phyloP scores from a whole-genome alignment of 768 basidiomycete species.

The Tubosaeta brunneosetosa region DNA sequence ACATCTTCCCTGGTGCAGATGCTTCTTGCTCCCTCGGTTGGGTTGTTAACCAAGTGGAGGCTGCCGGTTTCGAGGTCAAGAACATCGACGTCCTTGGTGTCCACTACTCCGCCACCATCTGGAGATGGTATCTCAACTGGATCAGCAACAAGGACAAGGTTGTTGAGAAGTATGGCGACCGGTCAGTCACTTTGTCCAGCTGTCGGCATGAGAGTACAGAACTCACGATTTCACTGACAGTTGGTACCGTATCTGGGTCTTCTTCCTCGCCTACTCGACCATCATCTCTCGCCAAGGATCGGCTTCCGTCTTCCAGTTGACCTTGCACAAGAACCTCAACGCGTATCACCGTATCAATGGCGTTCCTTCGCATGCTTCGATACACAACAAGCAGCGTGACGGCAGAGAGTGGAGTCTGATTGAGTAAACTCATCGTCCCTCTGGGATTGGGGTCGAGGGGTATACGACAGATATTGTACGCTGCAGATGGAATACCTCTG shows the following conservation, averaged over 20 bases:
- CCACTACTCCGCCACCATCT: slow-evolving; percentile 90
- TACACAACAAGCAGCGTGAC: slow-evolving; percentile 51
- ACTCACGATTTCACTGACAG: slow-evolving; percentile 13
- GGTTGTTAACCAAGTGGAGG: slow-evolving; percentile 85
- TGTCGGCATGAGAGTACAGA: too few species aligned
- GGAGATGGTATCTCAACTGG: slow-evolving; percentile 98
- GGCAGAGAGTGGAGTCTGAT: slow-evolving; percentile 23
- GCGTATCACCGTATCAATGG: slow-evolving; percentile 89
- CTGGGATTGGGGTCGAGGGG: neutral
- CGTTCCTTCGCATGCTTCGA: slow-evolving; percentile 74
- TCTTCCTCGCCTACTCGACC: slow-evolving; percentile 92
- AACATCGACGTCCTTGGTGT: slow-evolving; percentile 95
- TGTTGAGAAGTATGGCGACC: slow-evolving; percentile 82
- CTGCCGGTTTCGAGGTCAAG: slow-evolving; percentile 94
- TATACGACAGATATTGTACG: slow-evolving; percentile 1
- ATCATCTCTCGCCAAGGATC: slow-evolving; percentile 86
- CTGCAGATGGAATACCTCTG: slow-evolving; percentile 9
- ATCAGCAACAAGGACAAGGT: slow-evolving; percentile 88
- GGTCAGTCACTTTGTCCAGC: slow-evolving; percentile 26
- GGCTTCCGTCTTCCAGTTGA: slow-evolving; percentile 94
- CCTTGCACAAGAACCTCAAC: slow-evolving; percentile 97
- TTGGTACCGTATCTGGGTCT: slow-evolving; percentile 95
- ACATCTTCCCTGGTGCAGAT: slow-evolving; percentile 98
- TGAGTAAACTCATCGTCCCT: slow-evolving; percentile 11
- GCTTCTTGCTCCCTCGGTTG: slow-evolving; percentile 94